A percentile compares a stretch with the other conserved stretches of the same genome.
phyloP scores from a whole-genome alignment of 164 flowering plant species.

The Nymphaea colorata region DNA sequence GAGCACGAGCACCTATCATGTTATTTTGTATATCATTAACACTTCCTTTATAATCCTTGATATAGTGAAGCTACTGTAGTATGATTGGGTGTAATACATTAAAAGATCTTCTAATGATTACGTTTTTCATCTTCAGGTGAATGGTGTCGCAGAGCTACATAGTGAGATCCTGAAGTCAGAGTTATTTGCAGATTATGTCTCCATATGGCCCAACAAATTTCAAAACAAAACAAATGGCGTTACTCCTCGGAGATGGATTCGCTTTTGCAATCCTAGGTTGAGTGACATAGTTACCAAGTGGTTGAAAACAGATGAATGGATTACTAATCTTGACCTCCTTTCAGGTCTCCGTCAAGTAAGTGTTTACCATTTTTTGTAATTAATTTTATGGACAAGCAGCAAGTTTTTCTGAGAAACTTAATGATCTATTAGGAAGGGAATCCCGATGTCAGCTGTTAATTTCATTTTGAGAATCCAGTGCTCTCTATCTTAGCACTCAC shows the following conservation, averaged over 20 bases:
- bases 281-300: slow-evolving; percentile 81
- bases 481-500: too few species aligned
- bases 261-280: slow-evolving; percentile 89
- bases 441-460: too few species aligned
- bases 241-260: slow-evolving; percentile 96
- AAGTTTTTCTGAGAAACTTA: too few species aligned
- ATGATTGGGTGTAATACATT: too few species aligned
- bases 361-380: not conserved
- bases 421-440: too few species aligned
- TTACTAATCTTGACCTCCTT: slow-evolving; percentile 77
- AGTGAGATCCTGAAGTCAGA: slow-evolving; percentile 85
- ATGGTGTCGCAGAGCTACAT: slow-evolving; percentile 96
- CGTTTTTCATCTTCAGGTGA: slow-evolving; percentile 41
- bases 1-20: too few species aligned
- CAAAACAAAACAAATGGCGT: slow-evolving; percentile 98
- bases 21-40: too few species aligned
- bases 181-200: slow-evolving; percentile 84
- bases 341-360: slow-evolving; percentile 59
- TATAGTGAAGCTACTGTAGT: too few species aligned
- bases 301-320: slow-evolving; percentile 88
- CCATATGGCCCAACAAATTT: slow-evolving; percentile 89
- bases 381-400: too few species aligned
- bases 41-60: too few species aligned
- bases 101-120: too few species aligned
- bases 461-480: too few species aligned